Base-by-base conservation (phyloP, 2,329 filamentous ascomycete species). In the Clarireedia homoeocarpa region DNA sequence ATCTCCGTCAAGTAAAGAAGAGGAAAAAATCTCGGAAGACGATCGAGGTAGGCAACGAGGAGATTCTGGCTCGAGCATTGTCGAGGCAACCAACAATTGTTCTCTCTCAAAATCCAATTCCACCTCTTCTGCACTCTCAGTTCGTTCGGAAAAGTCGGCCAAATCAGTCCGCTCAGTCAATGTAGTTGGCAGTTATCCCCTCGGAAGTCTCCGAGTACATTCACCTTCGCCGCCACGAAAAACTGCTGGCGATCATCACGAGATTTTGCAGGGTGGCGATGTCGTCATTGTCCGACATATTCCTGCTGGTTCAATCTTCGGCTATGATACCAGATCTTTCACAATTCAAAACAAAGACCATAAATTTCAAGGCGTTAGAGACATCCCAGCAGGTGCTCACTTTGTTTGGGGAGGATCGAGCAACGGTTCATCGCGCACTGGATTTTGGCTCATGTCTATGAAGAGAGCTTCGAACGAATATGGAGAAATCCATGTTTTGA, bases 371-470 rank as follows among this genome's bases (percentile, higher is more conserved):
- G 82, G 82, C 20, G 72, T 85, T 56, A 75, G 75, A 23, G 73
- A 80, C 54, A 71, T 85, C 26, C 79, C 81, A 0, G 65, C 72
- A 0, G 83, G 83, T 0, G 67, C 77, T 14, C 83, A 85, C 65
- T 78, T 85, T 57, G 71, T 84, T 56, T 85, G 81, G 81, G 75
- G 78, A 27, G 73, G 81, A 2, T 73, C 79, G 23, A 73, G 75
- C 0, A 71, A 72, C 2, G 71, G 72, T 17, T 78, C 79, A 2
- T 68, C 74, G 30, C 75, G 82, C 3, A 78, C 73, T 54, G 83
- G 80, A 5, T 82, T 78, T 65, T 85, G 82, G 81, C 72, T 84
- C 54, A 67, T 69, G 54, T 62, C 61, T 14, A 50, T 57, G 14
- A 64, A 65, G 48, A 59, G 61, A 34, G 51, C 49, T n/a, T 59